Conservation (phyloP, 169 alveolate species). For the Plasmodium knowlesi region DNA sequence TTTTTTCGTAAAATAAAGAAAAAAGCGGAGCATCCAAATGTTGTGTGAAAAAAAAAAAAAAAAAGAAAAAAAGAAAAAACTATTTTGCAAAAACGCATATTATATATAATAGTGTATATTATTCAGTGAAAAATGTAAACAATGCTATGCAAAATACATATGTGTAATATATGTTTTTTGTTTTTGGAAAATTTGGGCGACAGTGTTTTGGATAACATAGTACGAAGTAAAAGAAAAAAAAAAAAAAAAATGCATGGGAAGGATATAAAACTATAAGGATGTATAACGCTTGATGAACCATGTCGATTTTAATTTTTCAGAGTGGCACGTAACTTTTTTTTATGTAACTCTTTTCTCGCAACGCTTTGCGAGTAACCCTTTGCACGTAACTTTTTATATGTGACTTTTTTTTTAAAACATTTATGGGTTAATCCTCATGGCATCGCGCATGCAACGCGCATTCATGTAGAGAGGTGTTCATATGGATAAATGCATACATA, state of each 20-base stretch:
- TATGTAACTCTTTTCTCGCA: not conserved
- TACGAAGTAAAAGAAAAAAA: not conserved
- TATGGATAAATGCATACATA: not conserved
- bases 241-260: not conserved
- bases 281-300: not conserved
- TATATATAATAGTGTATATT: slow-evolving; percentile 9
- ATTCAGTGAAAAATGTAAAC: slow-evolving; percentile 7
- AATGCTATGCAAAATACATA: not conserved
- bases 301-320: not conserved
- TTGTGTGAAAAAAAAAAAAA: not conserved
- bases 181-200: not conserved
- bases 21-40: not conserved
- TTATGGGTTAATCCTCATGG: slow-evolving; percentile 10
- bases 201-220: slow-evolving; percentile 2
- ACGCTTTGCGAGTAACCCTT: not conserved
- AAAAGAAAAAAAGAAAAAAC: not conserved
- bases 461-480: not conserved
- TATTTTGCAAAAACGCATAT: not conserved
- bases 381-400: not conserved
- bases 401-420: slow-evolving; percentile 8
- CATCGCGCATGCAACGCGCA: slow-evolving; percentile 1
- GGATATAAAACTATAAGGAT: not conserved
- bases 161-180: not conserved
- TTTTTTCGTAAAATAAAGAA: not conserved
- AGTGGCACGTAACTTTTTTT: not conserved